Evolutionary conservation across 805 yeast species (phyloP).

Genomic region (Metschnikowia gelsemii): DNA sequence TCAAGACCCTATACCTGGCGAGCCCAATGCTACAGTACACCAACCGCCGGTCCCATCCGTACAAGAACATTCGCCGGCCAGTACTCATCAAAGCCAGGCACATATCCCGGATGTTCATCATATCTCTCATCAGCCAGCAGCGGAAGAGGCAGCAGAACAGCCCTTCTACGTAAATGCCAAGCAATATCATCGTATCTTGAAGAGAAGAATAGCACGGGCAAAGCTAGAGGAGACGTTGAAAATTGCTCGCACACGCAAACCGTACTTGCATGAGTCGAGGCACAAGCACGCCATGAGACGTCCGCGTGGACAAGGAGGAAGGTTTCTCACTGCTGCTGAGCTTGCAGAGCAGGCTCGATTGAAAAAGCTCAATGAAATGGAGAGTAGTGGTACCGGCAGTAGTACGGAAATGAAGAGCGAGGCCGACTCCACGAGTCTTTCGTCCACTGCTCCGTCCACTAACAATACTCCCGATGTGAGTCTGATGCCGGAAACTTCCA

Average conservation of each 20-base stretch:
- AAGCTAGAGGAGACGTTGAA: slow-evolving; percentile 84
- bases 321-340: slow-evolving; percentile 89
- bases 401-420: slow-evolving; percentile 7
- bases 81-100: slow-evolving; percentile 7
- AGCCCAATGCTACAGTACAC: slow-evolving; percentile 7
- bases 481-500: neutral
- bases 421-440: slow-evolving; percentile 1
- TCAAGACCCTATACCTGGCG: slow-evolving; percentile 14
- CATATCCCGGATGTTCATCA: slow-evolving; percentile 12
- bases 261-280: slow-evolving; percentile 93
- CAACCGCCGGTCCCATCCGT: slow-evolving; percentile 15
- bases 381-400: slow-evolving; percentile 15
- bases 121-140: slow-evolving; percentile 12
- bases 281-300: slow-evolving; percentile 99
- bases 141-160: slow-evolving; percentile 54
- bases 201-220: slow-evolving; percentile 91
- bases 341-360: slow-evolving; percentile 45
- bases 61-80: slow-evolving; percentile 12
- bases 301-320: slow-evolving; percentile 98
- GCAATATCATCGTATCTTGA: slow-evolving; percentile 91
- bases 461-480: slow-evolving; percentile 2
- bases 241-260: slow-evolving; percentile 86
- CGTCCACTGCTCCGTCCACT: slow-evolving; percentile 1
- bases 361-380: slow-evolving; percentile 38
- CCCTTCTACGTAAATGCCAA: slow-evolving; percentile 98